Evolutionary conservation across 352 stramenopile species (phyloP), one percentile per base, ranked within the genome.

Genomic region (Elongisporangium undulatum): DNA sequence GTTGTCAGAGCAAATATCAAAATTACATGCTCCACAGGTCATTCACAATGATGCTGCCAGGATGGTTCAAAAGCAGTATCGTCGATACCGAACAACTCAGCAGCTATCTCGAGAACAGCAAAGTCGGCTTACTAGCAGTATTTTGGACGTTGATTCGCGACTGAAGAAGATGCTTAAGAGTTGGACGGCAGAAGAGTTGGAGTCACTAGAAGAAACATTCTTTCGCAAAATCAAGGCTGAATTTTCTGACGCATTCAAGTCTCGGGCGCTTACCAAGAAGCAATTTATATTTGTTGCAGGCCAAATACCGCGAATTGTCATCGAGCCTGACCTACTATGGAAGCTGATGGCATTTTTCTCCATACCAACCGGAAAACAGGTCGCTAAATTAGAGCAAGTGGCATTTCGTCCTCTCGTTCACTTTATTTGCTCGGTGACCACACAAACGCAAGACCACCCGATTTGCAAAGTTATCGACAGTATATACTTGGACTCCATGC

Each of bases 201-300:
- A 72, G n/a, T 38, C 51, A 2, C 53, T 83, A 4, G 59, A 81
- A 63, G 59, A 68, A 4, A 57, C 53, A 5, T 57, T 87, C 7
- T 29, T 85, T 24, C 19, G 55, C 20, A 67, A 69, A 53, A 79
- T 90, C 16, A 74, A 85, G 29, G 41, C 15, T 6, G 72, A 85
- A 23, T 34, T 72, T 16, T 66, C 69, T 9, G 56, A 73, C 8
- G 73, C 69, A 19, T 59, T 59, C 53, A 76, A 67, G 4, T 52
- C 62, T 12, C 56, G 48, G 15, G 19, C 69, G 2, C 51, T 87
- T 45, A 69, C 74, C 0, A 72, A 62, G 26, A 90, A 88, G 26
- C 80, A 88, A 48, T 48, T 90, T 2, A 60, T 66, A 3, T 90
- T 83, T 59, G 71, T 85, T 21, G 52, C 87, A 0, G 79, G 74